Conservation (phyloP, 768 basidiomycete genomes). For the Hygrophoropsis aurantiaca region DNA sequence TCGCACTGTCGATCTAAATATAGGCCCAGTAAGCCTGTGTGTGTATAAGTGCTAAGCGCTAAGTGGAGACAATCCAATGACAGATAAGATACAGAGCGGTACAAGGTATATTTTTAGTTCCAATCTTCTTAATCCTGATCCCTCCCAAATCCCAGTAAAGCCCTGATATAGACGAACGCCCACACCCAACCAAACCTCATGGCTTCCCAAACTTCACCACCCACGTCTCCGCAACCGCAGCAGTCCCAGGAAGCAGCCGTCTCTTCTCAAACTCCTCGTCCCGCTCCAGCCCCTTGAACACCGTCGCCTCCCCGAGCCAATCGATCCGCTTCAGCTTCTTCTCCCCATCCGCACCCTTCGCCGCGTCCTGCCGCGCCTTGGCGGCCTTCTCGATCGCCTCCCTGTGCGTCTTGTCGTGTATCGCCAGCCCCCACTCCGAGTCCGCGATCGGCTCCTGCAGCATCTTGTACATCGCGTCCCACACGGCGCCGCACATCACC, state of each 20-base stretch:
- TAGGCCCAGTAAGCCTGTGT: too few relatives aligned
- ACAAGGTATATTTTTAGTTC: too few relatives aligned
- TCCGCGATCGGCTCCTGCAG: conserved; percentile 58
- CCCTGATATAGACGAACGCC: too few relatives aligned
- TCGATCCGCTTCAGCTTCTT: conserved; percentile 55
- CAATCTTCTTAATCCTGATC: too few relatives aligned
- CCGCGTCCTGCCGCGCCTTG: conserved; percentile 44
- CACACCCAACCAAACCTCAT: too few relatives aligned
- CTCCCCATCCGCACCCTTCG: conserved; percentile 36
- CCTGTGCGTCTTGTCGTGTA: conserved; percentile 40
- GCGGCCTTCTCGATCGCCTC: conserved; percentile 50
- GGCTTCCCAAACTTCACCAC: conserved; percentile 47
- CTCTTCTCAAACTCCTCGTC: conserved; percentile 56
- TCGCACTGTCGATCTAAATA: too few relatives aligned
- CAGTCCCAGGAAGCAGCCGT: conserved; percentile 46
- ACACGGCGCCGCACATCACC: conserved; percentile 52
- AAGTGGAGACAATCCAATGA: too few relatives aligned
- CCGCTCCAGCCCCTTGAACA: conserved; percentile 63
- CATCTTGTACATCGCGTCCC: conserved; percentile 48
- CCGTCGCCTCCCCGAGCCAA: conserved; percentile 55
- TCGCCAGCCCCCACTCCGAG: conserved; percentile 66
- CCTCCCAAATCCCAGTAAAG: too few relatives aligned
- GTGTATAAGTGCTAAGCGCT: too few relatives aligned
- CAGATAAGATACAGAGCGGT: too few relatives aligned
- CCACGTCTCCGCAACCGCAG: conserved; percentile 54